Evolutionary conservation across 2,329 filamentous ascomycete genomes (phyloP).

Genomic region (Trichophyton simii): DNA sequence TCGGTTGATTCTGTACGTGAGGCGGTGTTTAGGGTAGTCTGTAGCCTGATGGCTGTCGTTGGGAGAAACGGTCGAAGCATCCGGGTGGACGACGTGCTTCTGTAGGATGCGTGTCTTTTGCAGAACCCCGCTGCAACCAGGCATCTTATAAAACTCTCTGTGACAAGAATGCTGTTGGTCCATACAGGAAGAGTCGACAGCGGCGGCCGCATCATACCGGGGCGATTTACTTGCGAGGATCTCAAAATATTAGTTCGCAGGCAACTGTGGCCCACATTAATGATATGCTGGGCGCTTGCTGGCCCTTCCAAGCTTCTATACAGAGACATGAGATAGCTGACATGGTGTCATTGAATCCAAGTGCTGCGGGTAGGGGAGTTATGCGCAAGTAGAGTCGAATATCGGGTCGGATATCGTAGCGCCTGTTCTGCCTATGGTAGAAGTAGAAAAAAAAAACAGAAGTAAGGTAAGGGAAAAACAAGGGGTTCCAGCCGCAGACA

Average conservation of each 20-base stretch:
- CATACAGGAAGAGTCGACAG: constrained; percentile 18
- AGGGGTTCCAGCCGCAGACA: too few species aligned
- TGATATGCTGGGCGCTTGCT: constrained; percentile 36
- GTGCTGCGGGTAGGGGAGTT: background rate
- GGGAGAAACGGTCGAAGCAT: background rate
- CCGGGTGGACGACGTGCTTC: constrained; percentile 5
- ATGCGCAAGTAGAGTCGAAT: background rate
- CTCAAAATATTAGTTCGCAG: constrained; percentile 7
- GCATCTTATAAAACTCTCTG: constrained; percentile 42
- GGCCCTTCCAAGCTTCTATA: constrained; percentile 43
- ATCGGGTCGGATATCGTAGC: background rate
- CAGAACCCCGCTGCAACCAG: constrained; percentile 43
- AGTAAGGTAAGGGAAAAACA: background rate
- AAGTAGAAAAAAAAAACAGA: background rate
- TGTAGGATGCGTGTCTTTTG: constrained; percentile 32
- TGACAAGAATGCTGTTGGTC: constrained; percentile 22
- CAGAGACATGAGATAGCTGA: constrained; percentile 52
- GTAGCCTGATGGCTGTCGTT: background rate
- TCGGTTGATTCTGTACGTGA: background rate
- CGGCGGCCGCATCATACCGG: constrained; percentile 22
- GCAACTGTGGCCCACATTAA: constrained; percentile 29
- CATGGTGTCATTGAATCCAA: constrained; percentile 41
- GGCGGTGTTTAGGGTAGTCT: background rate
- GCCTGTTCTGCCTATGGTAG: background rate
- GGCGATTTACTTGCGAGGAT: constrained; percentile 13